These are phyloP conservation scores for Flueggea neowawraea DNA, from an alignment of 441 rosid species.

Conservation along the genomic window DNA sequence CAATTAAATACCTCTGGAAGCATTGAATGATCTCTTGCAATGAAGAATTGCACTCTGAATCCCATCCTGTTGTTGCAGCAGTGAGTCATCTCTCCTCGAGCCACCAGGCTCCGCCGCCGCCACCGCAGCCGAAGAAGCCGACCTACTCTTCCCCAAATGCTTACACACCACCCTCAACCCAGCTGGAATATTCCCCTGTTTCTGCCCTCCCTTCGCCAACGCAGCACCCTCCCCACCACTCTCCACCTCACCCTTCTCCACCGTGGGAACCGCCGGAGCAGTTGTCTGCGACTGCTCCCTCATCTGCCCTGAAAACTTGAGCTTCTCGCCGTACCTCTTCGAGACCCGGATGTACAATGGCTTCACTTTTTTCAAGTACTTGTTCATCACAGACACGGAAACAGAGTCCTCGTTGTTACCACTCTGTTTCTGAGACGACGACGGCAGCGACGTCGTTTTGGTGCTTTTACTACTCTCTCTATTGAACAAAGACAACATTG, in stretches of 20 bases:
- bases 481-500: conserved; percentile 58
- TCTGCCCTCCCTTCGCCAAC: conserved; percentile 24
- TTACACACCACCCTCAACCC: conserved; percentile 75
- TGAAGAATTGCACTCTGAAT: conserved; percentile 93
- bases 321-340: conserved; percentile 61
- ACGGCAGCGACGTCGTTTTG: conserved; percentile 8
- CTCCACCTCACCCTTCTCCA: conserved; percentile 26
- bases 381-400: conserved; percentile 69
- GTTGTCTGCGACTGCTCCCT: conserved; percentile 12
- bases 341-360: conserved; percentile 87
- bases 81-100: conserved; percentile 84
- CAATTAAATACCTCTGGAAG: conserved; percentile 52
- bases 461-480: conserved; percentile 49
- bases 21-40: conserved; percentile 90
- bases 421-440: neutral
- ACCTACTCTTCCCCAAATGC: conserved; percentile 86
- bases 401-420: conserved; percentile 60
- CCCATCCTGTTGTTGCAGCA: conserved; percentile 85
- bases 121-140: no score
- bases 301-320: conserved; percentile 54
- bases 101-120: conserved; percentile 15
- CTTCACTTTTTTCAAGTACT: conserved; percentile 81
- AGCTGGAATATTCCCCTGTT: conserved; percentile 54
- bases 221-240: conserved; percentile 1
- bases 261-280: conserved; percentile 1